Evolutionary conservation across 2,329 filamentous ascomycete genomes (phyloP).

Genomic region (Pestalotiopsis sp.): DNA sequence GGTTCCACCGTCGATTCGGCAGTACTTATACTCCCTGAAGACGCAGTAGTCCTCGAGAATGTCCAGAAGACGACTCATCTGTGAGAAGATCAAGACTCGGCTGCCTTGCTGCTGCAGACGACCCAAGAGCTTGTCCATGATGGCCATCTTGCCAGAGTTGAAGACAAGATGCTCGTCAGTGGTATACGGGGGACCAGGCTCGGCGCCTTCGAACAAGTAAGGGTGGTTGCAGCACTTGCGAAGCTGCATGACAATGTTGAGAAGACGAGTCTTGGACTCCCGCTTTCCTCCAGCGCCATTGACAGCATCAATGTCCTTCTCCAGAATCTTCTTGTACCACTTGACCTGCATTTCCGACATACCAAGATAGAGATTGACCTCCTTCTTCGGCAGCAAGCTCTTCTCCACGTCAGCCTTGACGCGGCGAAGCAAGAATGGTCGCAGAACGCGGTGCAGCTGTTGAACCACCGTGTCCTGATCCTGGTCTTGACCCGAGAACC

Average conservation of each 20-base stretch:
- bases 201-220: slow-evolving; percentile 95
- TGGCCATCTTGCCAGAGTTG: slow-evolving; percentile 96
- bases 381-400: slow-evolving; percentile 95
- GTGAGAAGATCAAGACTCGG: slow-evolving; percentile 97
- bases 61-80: slow-evolving; percentile 96
- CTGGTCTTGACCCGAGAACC: slow-evolving; percentile 89
- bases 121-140: slow-evolving; percentile 87
- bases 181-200: slow-evolving; percentile 95
- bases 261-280: slow-evolving; percentile 92
- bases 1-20: slow-evolving; percentile 94
- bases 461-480: slow-evolving; percentile 96
- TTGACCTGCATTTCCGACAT: slow-evolving; percentile 99
- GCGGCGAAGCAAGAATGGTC: slow-evolving; percentile 91
- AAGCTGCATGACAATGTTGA: slow-evolving; percentile 99
- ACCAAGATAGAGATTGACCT: slow-evolving; percentile 93
- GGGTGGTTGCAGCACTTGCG: slow-evolving; percentile 99
- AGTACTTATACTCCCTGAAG: slow-evolving; percentile 93
- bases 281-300: slow-evolving; percentile 96
- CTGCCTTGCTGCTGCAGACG: slow-evolving; percentile 86
- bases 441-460: slow-evolving; percentile 89
- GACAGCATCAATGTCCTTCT: slow-evolving; percentile 98
- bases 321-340: slow-evolving; percentile 98
- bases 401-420: slow-evolving; percentile 99
- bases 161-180: slow-evolving; percentile 94
- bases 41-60: slow-evolving; percentile 99